Base-by-base conservation (phyloP, 192 early-diverging fungal genomes). In the Linnemannia exigua region DNA sequence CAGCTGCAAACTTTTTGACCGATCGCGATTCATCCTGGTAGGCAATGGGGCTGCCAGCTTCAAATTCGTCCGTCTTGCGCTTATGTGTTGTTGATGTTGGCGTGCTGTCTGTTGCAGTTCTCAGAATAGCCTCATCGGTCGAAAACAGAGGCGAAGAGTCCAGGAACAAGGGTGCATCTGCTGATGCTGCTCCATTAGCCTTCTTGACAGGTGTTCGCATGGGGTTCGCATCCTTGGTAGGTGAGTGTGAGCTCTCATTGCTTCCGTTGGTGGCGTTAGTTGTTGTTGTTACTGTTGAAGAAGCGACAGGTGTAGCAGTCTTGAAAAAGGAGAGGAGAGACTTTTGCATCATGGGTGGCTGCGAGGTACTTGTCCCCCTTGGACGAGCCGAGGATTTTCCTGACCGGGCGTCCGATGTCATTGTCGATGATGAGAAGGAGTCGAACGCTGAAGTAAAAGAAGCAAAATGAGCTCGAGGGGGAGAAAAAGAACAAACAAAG, bases 1-100 rank as follows among this genome's bases (percentile, higher is more conserved):
- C 78, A 8, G 84, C 84, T 4, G 84, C 84, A 80, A 86, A 86
- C 74, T 79, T 79, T 48, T 86, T 86, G 70, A 74, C 84, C 0
- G 78, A 76, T 15, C 47, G 73, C 0, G 84, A 47, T 37, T 84
- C 77, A 11, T 76, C 72, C 28, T 37, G 52, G 36, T 47, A 36
- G 28, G 74, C 25, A 31, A 76, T 20, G 7, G 73, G 69, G 51
- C 77, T 79, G 2, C 72, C 74, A 1, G 69, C 75, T 16, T 77
- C 75, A 72, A 80, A 75, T 41, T 72, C 77, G 17, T 69, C 67
- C 1, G 74, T 76, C 67, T 86, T 86, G 47, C 84, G 84, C 28
- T 86, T 86, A 12, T 63, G 58, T 3, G 51, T 20, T 12, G 36
- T 38, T 12, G 51, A 15, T 63, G 44, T 73, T 17, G 72, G 22